Evolutionary conservation across 2,329 filamentous ascomycete genomes (phyloP).

Genomic region (Arthroderma sp.): DNA sequence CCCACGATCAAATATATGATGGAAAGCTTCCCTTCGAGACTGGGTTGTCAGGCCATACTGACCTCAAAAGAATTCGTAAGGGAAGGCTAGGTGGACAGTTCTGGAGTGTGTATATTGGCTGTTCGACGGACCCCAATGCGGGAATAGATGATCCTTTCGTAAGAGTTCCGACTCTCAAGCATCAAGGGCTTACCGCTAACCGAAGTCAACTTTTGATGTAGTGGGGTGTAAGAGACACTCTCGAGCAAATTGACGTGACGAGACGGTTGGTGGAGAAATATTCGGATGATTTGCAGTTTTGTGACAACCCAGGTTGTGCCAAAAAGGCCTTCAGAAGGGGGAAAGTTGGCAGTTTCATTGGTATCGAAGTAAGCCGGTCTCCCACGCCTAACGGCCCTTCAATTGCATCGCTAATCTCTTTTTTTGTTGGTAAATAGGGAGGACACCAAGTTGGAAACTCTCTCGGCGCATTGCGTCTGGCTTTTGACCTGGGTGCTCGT

Average conservation of each 20-base stretch:
- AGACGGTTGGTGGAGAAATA: conserved; percentile 15
- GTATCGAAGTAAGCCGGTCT: conserved; percentile 13
- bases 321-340: conserved; percentile 12
- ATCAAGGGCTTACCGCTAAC: neutral
- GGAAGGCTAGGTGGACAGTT: conserved; percentile 21
- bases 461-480: conserved; percentile 10
- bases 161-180: neutral
- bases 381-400: neutral
- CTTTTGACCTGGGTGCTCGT: conserved; percentile 13
- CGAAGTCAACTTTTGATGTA: neutral
- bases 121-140: conserved; percentile 8
- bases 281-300: conserved; percentile 14
- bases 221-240: conserved; percentile 15
- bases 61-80: conserved; percentile 16
- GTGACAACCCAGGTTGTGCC: conserved; percentile 13
- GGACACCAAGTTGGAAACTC: conserved; percentile 18
- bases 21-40: conserved; percentile 12
- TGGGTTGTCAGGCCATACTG: conserved; percentile 15
- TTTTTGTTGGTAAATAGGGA: conserved; percentile 10
- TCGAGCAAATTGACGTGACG: conserved; percentile 18
- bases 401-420: neutral
- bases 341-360: conserved; percentile 15
- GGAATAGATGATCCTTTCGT: conserved; percentile 13
- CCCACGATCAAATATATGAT: conserved; percentile 19
- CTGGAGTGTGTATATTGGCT: conserved; percentile 20